A percentile compares a stretch with the other conserved stretches of the same genome.
Evolutionary conservation across 208 protist species (phyloP).

Genomic region (Lotmaria passim): DNA sequence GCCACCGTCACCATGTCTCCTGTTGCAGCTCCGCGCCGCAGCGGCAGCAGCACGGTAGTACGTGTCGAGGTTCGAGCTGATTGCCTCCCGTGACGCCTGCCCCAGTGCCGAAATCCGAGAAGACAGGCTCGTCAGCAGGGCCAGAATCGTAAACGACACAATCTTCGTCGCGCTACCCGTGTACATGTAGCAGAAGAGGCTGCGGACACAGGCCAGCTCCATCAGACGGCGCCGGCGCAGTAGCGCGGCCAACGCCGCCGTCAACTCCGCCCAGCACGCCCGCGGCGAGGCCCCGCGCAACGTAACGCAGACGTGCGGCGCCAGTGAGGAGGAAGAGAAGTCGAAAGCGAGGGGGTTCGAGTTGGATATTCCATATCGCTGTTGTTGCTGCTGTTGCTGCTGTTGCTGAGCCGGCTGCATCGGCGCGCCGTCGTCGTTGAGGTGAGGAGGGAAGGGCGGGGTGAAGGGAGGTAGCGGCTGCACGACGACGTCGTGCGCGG

Average conservation of each 20-base stretch:
- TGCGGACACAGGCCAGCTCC: conserved; percentile 43
- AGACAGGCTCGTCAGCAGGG: conserved; percentile 45
- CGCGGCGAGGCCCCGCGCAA: conserved; percentile 30
- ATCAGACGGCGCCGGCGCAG: conserved; percentile 36
- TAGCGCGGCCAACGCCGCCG: conserved; percentile 34
- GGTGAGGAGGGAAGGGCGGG: not conserved
- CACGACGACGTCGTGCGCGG: conserved; percentile 4
- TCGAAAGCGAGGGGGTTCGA: conserved; percentile 12
- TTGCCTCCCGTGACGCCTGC: conserved; percentile 38
- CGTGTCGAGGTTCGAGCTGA: conserved; percentile 33
- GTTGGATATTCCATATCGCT: not conserved
- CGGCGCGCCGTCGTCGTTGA: not conserved
- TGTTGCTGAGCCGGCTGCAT: too few species aligned
- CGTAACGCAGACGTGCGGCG: not conserved
- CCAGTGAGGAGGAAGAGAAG: not conserved
- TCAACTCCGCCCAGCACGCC: conserved; percentile 53
- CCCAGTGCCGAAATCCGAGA: conserved; percentile 47
- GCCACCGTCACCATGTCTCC: not conserved
- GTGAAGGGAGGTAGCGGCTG: not conserved
- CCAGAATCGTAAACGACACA: conserved; percentile 45
- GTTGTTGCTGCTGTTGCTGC: not conserved
- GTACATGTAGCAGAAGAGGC: conserved; percentile 66
- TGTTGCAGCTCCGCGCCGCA: not conserved
- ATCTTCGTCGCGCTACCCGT: conserved; percentile 43
- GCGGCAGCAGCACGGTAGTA: conserved; percentile 25